phyloP scores from a whole-genome alignment of 352 stramenopile genomes.

The Phytopythium cucurbitacearum region DNA sequence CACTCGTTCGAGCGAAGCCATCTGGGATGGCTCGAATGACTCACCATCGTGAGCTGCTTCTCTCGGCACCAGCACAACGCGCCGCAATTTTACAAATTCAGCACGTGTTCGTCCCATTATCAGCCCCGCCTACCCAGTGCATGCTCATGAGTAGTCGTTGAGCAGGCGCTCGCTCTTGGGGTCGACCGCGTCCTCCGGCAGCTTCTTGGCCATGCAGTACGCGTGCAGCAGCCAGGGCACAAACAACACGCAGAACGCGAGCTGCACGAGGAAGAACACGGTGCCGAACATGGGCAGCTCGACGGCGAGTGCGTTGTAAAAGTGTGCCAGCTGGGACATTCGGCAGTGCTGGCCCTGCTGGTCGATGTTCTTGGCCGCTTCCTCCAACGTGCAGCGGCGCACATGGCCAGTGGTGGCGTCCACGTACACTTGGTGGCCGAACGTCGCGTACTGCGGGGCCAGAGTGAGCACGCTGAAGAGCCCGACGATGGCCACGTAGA shows the following conservation, averaged over 20 bases:
- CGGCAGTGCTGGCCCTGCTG: slow-evolving; percentile 43
- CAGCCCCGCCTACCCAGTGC: neutral
- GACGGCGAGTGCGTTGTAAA: slow-evolving; percentile 75
- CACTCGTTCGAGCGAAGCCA: no score
- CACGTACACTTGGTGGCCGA: slow-evolving; percentile 72
- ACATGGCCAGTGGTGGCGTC: slow-evolving; percentile 33
- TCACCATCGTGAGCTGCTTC: no score
- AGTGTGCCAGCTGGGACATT: slow-evolving; percentile 71
- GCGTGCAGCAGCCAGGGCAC: slow-evolving; percentile 74
- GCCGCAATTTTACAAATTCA: neutral
- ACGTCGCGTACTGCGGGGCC: slow-evolving; percentile 81
- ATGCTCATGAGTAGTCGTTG: slow-evolving; percentile 32
- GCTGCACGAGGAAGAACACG: slow-evolving; percentile 70
- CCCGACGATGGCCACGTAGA: slow-evolving; percentile 78
- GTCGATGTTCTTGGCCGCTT: slow-evolving; percentile 44
- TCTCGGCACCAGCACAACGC: no score
- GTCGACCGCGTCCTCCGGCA: slow-evolving; percentile 47
- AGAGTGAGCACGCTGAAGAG: slow-evolving; percentile 81
- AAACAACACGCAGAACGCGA: slow-evolving; percentile 68
- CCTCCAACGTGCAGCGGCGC: slow-evolving; percentile 59
- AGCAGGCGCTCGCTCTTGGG: slow-evolving; percentile 71
- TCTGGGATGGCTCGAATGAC: no score
- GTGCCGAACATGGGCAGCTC: slow-evolving; percentile 71
- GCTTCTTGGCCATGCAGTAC: slow-evolving; percentile 63
- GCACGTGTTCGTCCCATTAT: no score